phyloP scores from a whole-genome alignment of 106 monocot genomes.

The Acanthochlamys bracteata region DNA sequence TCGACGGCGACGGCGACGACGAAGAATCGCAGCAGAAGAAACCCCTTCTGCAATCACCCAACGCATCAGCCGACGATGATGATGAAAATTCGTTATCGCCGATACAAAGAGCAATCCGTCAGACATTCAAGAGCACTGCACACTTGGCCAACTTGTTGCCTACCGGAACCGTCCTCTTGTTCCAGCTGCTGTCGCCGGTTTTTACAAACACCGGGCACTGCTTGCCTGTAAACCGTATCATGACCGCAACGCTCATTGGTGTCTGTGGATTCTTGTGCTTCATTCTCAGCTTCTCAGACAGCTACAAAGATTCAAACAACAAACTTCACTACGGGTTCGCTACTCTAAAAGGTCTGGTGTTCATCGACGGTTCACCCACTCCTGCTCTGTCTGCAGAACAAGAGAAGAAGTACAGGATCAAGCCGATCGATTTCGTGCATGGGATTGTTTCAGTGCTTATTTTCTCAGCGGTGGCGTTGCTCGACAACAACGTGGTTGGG shows the following conservation, averaged over 20 bases:
- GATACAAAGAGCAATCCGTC: slow-evolving; percentile 1
- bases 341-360: slow-evolving; percentile 2
- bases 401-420: slow-evolving; percentile 2
- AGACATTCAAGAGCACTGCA: slow-evolving; percentile 8
- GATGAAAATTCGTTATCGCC: not conserved
- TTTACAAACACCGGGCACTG: slow-evolving; percentile 8
- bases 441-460: slow-evolving; percentile 3
- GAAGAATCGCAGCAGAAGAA: too few relatives aligned
- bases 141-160: slow-evolving; percentile 3
- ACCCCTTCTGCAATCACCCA: not conserved
- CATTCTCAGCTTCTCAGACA: slow-evolving; percentile 9
- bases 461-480: slow-evolving; percentile 7
- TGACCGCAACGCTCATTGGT: not conserved
- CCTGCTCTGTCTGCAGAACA: not conserved
- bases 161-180: slow-evolving; percentile 4
- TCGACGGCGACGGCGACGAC: too few relatives aligned
- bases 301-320: not conserved
- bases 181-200: slow-evolving; percentile 1
- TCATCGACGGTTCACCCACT: not conserved
- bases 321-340: slow-evolving; percentile 10
- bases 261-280: slow-evolving; percentile 4
- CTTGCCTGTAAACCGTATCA: not conserved
- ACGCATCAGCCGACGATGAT: not conserved
- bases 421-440: slow-evolving; percentile 5
- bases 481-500: slow-evolving; percentile 1